These are phyloP conservation scores for Grosmannia penicillata DNA, from an alignment of 2,329 filamentous ascomycete genomes.

Conservation along the genomic window DNA sequence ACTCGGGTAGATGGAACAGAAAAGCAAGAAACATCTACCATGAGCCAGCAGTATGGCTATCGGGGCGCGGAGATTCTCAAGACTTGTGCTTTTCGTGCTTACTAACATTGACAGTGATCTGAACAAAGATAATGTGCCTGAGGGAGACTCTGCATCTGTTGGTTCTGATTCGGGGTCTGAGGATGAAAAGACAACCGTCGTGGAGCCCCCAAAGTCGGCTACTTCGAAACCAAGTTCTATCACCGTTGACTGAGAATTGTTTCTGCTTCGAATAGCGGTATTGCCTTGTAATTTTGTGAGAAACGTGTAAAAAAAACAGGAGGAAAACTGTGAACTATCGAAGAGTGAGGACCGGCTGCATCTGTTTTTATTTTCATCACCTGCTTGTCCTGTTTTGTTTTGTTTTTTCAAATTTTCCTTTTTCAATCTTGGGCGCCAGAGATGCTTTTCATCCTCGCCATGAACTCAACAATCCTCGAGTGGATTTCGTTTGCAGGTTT, in stretches of 20 bases:
- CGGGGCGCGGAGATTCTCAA: too few relatives aligned
- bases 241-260: too few relatives aligned
- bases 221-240: too few relatives aligned
- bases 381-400: neutral
- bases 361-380: neutral
- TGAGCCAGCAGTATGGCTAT: neutral
- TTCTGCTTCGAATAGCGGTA: too few relatives aligned
- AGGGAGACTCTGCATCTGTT: conserved; percentile 25
- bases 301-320: neutral
- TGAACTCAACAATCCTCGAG: too few relatives aligned
- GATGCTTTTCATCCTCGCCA: neutral
- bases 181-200: conserved; percentile 38
- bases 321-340: neutral
- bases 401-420: neutral
- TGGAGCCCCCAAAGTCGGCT: too few relatives aligned
- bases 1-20: neutral
- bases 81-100: neutral
- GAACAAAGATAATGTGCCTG: conserved; percentile 22
- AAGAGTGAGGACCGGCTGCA: neutral
- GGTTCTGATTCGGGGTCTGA: conserved; percentile 30
- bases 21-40: neutral
- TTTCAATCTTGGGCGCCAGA: neutral
- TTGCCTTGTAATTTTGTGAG: too few relatives aligned
- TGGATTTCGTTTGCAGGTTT: too few relatives aligned
- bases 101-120: neutral